Evolutionary conservation across 257 asterid genomes (phyloP).

Genomic region (Nicotiana otophora): DNA sequence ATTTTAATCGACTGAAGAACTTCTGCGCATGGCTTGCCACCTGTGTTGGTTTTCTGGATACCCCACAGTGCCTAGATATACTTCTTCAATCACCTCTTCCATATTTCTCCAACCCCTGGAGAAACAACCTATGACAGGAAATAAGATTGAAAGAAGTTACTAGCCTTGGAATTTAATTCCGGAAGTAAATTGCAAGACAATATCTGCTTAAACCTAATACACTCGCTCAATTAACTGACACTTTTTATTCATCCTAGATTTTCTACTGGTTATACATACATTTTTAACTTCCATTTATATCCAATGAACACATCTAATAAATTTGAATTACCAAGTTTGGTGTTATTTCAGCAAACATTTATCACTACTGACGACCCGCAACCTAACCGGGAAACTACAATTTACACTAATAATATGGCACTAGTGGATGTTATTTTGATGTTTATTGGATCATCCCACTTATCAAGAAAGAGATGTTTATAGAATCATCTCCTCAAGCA

Average conservation of each 20-base stretch:
- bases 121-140: background rate
- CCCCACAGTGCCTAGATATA: background rate
- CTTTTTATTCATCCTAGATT: background rate
- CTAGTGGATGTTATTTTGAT: background rate
- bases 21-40: background rate
- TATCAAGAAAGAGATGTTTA: background rate
- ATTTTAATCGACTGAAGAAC: background rate
- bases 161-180: background rate
- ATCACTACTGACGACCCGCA: background rate
- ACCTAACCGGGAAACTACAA: background rate
- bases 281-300: background rate
- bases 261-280: background rate
- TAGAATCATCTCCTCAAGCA: background rate
- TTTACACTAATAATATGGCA: background rate
- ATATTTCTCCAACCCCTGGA: background rate
- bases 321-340: background rate
- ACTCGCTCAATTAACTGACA: too few species aligned
- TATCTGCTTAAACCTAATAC: background rate
- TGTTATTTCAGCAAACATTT: background rate
- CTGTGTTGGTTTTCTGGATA: background rate
- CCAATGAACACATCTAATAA: background rate
- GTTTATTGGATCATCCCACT: background rate
- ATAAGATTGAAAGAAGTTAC: background rate
- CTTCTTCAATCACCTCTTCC: background rate
- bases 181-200: background rate